Conservation (phyloP, 2,329 filamentous ascomycete genomes). For the Xylaria multiplex region DNA sequence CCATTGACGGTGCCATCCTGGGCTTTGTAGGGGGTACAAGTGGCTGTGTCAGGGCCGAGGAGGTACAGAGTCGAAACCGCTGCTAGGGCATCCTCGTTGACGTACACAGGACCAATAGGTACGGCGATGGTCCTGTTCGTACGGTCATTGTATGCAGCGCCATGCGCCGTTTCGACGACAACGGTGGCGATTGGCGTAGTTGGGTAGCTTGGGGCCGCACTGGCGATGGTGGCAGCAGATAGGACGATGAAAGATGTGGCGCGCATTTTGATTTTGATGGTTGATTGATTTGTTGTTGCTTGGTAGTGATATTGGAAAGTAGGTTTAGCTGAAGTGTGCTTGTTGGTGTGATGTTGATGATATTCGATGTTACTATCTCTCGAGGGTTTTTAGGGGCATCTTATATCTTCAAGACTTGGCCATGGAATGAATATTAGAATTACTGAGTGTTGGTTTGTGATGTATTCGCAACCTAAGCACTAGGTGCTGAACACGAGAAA, state of each 20-base stretch:
- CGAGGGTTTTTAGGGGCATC: background rate
- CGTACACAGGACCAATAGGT: slow-evolving; percentile 35
- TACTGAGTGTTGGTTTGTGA: background rate
- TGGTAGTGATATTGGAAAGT: background rate
- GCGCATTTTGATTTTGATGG: slow-evolving; percentile 24
- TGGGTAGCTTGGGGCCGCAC: slow-evolving; percentile 24
- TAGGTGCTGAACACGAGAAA: slow-evolving; percentile 15
- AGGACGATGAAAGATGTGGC: slow-evolving; percentile 30
- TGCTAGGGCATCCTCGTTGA: slow-evolving; percentile 23
- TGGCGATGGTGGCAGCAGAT: slow-evolving; percentile 33
- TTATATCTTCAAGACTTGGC: background rate
- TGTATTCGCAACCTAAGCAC: background rate
- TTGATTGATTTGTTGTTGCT: no score
- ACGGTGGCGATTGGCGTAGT: slow-evolving; percentile 24
- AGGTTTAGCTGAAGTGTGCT: background rate
- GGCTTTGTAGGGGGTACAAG: slow-evolving; percentile 40
- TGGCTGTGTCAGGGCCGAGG: slow-evolving; percentile 29
- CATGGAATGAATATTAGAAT: no score
- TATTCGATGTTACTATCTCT: background rate
- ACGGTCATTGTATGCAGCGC: slow-evolving; percentile 29
- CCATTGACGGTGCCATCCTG: slow-evolving; percentile 32
- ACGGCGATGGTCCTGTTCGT: slow-evolving; percentile 39
- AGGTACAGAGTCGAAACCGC: slow-evolving; percentile 44
- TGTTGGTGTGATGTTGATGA: background rate
- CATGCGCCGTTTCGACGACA: slow-evolving; percentile 39